Percentiles rank a stretch among this genome's conserved stretches.
phyloP scores from a whole-genome alignment of 768 basidiomycete genomes.

The Pholiota microspora region DNA sequence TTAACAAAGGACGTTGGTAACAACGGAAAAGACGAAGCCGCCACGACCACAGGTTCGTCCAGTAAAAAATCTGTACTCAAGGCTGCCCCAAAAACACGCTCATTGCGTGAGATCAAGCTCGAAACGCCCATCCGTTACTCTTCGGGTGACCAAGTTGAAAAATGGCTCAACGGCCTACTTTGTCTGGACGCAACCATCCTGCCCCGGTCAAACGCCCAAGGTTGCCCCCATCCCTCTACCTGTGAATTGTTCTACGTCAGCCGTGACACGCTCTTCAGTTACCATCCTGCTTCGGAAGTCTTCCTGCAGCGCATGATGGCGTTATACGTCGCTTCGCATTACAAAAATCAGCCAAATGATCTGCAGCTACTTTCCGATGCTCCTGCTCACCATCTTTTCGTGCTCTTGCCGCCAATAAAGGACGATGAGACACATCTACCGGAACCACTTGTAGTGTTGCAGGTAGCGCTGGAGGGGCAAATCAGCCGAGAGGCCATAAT shows the following conservation, averaged over 20 bases:
- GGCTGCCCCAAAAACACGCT: conserved; percentile 65
- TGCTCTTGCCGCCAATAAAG: conserved; percentile 88
- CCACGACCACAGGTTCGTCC: conserved; percentile 33
- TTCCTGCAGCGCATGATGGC: conserved; percentile 99
- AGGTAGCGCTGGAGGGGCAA: conserved; percentile 94
- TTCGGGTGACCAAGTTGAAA: conserved; percentile 84
- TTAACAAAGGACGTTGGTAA: conserved; percentile 57
- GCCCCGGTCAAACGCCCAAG: conserved; percentile 46
- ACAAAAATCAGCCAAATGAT: conserved; percentile 99
- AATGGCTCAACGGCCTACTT: conserved; percentile 87
- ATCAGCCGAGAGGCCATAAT: conserved; percentile 84
- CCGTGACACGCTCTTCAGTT: conserved; percentile 95
- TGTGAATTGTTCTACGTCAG: conserved; percentile 97
- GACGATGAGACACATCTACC: conserved; percentile 90
- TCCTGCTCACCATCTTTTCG: conserved; percentile 95
- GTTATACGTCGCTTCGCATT: conserved; percentile 95
- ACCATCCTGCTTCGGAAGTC: conserved; percentile 94
- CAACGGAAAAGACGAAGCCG: conserved; percentile 38
- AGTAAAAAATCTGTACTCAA: conserved; percentile 56
- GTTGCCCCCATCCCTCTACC: conserved; percentile 91
- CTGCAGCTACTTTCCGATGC: conserved; percentile 97
- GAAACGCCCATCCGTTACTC: conserved; percentile 94
- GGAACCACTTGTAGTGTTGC: conserved; percentile 92
- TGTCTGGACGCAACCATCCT: conserved; percentile 84
- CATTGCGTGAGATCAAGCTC: conserved; percentile 90